These are phyloP conservation scores for Dovyalis caffra DNA, from an alignment of 345 rosid genomes.

Conservation along the genomic window DNA sequence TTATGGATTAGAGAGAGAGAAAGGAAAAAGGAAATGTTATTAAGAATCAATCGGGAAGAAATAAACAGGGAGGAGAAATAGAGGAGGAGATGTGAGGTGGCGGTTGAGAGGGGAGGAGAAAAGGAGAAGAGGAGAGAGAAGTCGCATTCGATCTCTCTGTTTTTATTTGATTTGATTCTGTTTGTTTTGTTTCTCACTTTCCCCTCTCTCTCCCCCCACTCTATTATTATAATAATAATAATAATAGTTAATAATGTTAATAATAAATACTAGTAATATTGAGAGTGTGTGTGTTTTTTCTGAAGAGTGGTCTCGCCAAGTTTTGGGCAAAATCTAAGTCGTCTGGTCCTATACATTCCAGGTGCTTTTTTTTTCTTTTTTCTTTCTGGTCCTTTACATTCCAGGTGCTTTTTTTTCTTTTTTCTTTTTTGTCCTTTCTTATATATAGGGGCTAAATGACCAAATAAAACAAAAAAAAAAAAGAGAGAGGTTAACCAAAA, in stretches of 20 bases:
- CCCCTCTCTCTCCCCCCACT: background rate
- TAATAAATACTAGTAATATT: no score
- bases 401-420: background rate
- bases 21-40: background rate
- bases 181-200: no score
- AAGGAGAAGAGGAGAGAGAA: background rate
- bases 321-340: background rate
- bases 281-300: no score
- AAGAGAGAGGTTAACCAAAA: no score
- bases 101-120: background rate
- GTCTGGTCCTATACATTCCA: background rate
- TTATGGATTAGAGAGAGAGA: background rate
- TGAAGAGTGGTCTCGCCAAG: background rate
- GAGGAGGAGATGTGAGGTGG: background rate
- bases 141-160: conserved; percentile 15
- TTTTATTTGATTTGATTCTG: background rate
- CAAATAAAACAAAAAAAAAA: no score
- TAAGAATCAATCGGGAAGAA: background rate
- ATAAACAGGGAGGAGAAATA: background rate
- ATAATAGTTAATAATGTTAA: background rate
- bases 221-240: background rate
- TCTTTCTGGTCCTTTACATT: background rate
- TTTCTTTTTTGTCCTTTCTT: background rate
- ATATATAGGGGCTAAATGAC: no score
- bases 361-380: background rate